Evolutionary conservation across 2,329 filamentous ascomycete species (phyloP), one percentile per base, ranked within the genome.

Genomic region (Dactylellina leptospora): DNA sequence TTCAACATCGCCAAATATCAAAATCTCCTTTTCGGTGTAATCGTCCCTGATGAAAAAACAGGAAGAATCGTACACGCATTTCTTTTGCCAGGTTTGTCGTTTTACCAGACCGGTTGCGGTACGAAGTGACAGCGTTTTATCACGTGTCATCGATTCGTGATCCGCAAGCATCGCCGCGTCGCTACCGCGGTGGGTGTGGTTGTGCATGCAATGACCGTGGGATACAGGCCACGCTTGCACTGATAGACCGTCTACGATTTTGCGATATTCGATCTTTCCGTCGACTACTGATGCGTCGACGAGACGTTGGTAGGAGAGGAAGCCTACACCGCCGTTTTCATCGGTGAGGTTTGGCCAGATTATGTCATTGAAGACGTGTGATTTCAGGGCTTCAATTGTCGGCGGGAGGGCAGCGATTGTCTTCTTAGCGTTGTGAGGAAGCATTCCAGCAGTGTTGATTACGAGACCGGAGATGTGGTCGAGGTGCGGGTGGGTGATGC

Each of bases 311-410:
- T 96, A 97, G 0, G 92, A 96, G 30, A 99, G 87, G 25, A 99
- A 84, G 0, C 95, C 95, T 2, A 93, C 93, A 22, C 95, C 95
- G 30, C 93, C 92, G 79, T 96, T 95, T 81, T 99, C 95, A 77
- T 99, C 93, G 0, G 92, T 96, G 38, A 99, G 82, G 76, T 99
- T 99, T 0, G 95, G 95, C 95, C 95, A 99, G 59, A 97, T 96
- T 66, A 96, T 83, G 77, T 97, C 96, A 80, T 99, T 99, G 83
- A 99, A 99, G 70, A 99, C 91, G 80, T 99, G 93, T 0, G 84
- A 87, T 79, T 96, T 97, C 80, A 99, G 88, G 0, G 93, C 93
- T 47, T 91, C 85, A 55, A 99, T 93, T n/a, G 93, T 96, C 25
- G 87, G 89, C 0, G 93, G 92, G 2, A 97, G 82, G 0, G 90